Conservation (phyloP, 495 filamentous ascomycete genomes). For the Platismatia glauca region DNA sequence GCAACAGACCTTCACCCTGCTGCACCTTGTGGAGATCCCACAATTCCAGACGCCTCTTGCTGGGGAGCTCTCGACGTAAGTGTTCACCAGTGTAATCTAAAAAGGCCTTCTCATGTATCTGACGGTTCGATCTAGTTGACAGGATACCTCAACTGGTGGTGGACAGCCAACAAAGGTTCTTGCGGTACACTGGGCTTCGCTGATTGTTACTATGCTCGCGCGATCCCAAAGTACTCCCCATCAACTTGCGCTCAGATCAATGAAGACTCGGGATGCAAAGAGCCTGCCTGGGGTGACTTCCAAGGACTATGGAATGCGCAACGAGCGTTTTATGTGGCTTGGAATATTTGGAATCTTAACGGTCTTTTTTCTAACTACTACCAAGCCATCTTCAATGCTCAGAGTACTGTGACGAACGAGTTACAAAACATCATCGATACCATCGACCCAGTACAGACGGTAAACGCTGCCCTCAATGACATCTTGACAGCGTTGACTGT, state of each 20-base stretch:
- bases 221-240: not conserved
- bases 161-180: not conserved
- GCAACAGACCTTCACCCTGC: not conserved
- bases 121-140: not conserved
- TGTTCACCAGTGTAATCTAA: not conserved
- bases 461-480: not conserved
- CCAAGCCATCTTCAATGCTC: not conserved
- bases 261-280: not conserved
- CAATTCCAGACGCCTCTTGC: constrained; percentile 1
- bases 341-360: not conserved
- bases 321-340: not conserved
- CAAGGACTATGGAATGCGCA: not conserved
- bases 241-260: constrained; percentile 1
- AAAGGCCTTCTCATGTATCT: not conserved
- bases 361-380: not conserved
- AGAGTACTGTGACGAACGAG: not conserved
- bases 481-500: not conserved
- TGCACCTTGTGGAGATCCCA: constrained; percentile 1
- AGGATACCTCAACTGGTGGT: not conserved
- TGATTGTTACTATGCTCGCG: not conserved
- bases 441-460: not conserved
- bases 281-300: not conserved
- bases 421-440: not conserved
- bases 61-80: not conserved
- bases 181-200: not conserved